A percentile compares a stretch with the other conserved stretches of the same genome.
Conservation (phyloP, 805 yeast species). For the Lachancea lanzarotensis region DNA sequence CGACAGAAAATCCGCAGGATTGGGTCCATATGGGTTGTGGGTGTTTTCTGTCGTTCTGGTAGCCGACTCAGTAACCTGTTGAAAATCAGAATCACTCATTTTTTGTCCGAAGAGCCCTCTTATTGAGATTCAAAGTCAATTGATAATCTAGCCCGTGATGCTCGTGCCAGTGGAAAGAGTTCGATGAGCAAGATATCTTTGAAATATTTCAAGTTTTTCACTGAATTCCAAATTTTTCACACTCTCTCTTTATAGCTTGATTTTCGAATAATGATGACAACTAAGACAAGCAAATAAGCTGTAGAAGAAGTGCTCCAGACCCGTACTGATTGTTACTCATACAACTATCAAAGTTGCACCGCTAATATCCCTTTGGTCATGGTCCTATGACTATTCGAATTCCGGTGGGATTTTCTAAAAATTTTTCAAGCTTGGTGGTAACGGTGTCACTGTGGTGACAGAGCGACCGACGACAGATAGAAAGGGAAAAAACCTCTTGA, state of each 20-base stretch:
- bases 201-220: not conserved
- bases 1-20: slow-evolving; percentile 86
- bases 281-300: not conserved
- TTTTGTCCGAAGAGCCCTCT: too few species aligned
- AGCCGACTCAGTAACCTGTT: slow-evolving; percentile 42
- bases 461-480: too few species aligned
- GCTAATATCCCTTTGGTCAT: not conserved
- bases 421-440: slow-evolving; percentile 1
- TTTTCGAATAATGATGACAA: not conserved
- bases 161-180: too few species aligned
- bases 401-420: slow-evolving; percentile 7
- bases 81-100: slow-evolving; percentile 26
- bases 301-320: not conserved
- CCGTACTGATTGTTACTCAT: not conserved
- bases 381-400: slow-evolving; percentile 2
- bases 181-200: too few species aligned
- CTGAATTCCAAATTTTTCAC: not conserved
- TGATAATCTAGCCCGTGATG: too few species aligned
- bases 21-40: slow-evolving; percentile 87
- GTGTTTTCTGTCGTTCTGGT: slow-evolving; percentile 36
- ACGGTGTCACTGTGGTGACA: too few species aligned
- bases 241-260: not conserved
- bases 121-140: not conserved
- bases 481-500: too few species aligned
- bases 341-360: not conserved